These are phyloP conservation scores for Plasmodium chabaudi DNA, from an alignment of 169 alveolate genomes.

Conservation along the genomic window DNA sequence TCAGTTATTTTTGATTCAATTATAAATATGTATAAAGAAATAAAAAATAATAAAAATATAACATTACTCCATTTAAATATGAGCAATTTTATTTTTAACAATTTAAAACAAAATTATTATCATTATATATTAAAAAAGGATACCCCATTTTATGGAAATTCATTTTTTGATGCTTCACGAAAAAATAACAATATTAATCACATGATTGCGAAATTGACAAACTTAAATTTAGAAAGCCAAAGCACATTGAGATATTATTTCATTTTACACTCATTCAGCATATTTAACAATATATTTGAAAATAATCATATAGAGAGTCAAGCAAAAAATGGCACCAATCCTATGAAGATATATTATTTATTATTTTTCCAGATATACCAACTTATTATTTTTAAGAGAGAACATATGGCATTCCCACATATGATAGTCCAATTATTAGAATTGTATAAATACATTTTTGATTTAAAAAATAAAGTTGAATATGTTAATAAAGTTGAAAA, in stretches of 20 bases:
- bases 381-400: slow-evolving; percentile 2
- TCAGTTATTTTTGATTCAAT: slow-evolving; percentile 63
- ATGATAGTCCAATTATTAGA: slow-evolving; percentile 16
- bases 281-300: slow-evolving; percentile 31
- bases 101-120: slow-evolving; percentile 51
- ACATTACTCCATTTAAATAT: slow-evolving; percentile 32
- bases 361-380: slow-evolving; percentile 26
- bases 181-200: not conserved
- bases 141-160: not conserved
- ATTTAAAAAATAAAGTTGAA: slow-evolving; percentile 9
- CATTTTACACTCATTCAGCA: slow-evolving; percentile 24
- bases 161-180: not conserved
- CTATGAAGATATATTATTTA: not conserved
- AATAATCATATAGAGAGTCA: not conserved
- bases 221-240: slow-evolving; percentile 11
- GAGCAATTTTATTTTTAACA: slow-evolving; percentile 35
- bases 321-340: too few relatives aligned
- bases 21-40: slow-evolving; percentile 56
- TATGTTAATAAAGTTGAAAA: slow-evolving; percentile 4
- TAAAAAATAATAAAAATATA: slow-evolving; percentile 37
- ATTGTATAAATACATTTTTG: slow-evolving; percentile 17
- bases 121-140: slow-evolving; percentile 23
- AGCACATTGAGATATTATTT: slow-evolving; percentile 38
- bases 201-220: not conserved
- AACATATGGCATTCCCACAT: slow-evolving; percentile 11